Evolutionary conservation across 805 yeast species (phyloP).

Genomic region (Ascoidea rubescens): DNA sequence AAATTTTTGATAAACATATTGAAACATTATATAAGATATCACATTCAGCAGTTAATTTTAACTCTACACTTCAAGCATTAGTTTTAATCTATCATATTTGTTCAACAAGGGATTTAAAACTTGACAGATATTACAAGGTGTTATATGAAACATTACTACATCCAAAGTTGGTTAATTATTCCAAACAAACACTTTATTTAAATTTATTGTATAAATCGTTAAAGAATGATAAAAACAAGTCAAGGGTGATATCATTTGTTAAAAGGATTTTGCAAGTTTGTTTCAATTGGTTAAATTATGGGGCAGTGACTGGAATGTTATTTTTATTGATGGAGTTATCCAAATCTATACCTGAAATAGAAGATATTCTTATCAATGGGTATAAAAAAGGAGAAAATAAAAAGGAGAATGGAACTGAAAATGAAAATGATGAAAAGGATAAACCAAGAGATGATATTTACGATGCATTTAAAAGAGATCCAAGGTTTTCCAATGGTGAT

Average conservation of each 20-base stretch:
- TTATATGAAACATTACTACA: slow-evolving; percentile 83
- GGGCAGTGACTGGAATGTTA: slow-evolving; percentile 77
- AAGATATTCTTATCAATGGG: slow-evolving; percentile 43
- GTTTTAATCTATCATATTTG: slow-evolving; percentile 75
- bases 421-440: slow-evolving; percentile 19
- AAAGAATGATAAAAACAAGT: slow-evolving; percentile 47
- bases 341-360: slow-evolving; percentile 49
- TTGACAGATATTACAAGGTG: slow-evolving; percentile 71
- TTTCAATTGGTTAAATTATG: slow-evolving; percentile 74
- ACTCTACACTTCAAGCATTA: slow-evolving; percentile 87
- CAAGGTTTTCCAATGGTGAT: slow-evolving; percentile 79
- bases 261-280: slow-evolving; percentile 83
- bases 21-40: slow-evolving; percentile 81
- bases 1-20: slow-evolving; percentile 60
- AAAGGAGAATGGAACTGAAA: slow-evolving; percentile 28
- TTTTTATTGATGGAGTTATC: slow-evolving; percentile 58
- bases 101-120: slow-evolving; percentile 36
- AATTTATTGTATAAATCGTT: slow-evolving; percentile 76
- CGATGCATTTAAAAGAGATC: slow-evolving; percentile 86
- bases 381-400: slow-evolving; percentile 37
- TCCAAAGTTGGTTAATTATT: slow-evolving; percentile 67
- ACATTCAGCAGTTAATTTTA: slow-evolving; percentile 76
- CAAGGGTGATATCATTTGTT: slow-evolving; percentile 76
- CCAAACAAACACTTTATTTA: slow-evolving; percentile 86
- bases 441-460: slow-evolving; percentile 28